Conservation (phyloP, 2,329 filamentous ascomycete species). For the Ophiostoma perfectum region DNA sequence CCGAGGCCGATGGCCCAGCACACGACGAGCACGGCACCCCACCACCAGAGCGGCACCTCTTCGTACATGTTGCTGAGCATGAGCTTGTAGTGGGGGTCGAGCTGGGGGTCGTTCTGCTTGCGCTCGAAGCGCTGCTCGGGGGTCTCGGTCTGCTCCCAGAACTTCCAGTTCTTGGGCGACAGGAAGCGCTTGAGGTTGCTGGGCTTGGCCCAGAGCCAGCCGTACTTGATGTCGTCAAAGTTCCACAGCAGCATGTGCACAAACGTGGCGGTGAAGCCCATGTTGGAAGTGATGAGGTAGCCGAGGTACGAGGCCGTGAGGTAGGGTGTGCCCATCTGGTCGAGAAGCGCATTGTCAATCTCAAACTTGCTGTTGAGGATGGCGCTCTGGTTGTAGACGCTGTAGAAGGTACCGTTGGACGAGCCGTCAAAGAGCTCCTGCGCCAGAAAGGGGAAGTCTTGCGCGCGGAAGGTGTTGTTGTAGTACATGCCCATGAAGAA, state of each 20-base stretch:
- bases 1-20: constrained; percentile 37
- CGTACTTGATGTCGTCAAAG: constrained; percentile 26
- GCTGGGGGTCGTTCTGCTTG: constrained; percentile 23
- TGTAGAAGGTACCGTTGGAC: constrained; percentile 36
- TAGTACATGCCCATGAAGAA: constrained; percentile 40
- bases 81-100: constrained; percentile 33
- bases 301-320: constrained; percentile 38
- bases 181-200: constrained; percentile 23
- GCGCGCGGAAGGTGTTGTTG: constrained; percentile 38
- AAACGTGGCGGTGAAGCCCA: constrained; percentile 44
- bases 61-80: constrained; percentile 26
- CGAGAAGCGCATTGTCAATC: constrained; percentile 36
- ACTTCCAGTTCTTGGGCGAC: constrained; percentile 18
- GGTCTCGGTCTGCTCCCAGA: constrained; percentile 22
- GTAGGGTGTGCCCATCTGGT: constrained; percentile 38
- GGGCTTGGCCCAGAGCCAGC: constrained; percentile 20
- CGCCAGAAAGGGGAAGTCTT: constrained; percentile 41
- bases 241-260: constrained; percentile 33
- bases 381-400: constrained; percentile 39
- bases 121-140: constrained; percentile 24
- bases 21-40: constrained; percentile 32
- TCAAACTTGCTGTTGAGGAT: constrained; percentile 38
- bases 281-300: constrained; percentile 41
- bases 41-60: constrained; percentile 26
- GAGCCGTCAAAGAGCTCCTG: constrained; percentile 37